phyloP scores from a whole-genome alignment of 208 protist species.

The Porcisia deanei region DNA sequence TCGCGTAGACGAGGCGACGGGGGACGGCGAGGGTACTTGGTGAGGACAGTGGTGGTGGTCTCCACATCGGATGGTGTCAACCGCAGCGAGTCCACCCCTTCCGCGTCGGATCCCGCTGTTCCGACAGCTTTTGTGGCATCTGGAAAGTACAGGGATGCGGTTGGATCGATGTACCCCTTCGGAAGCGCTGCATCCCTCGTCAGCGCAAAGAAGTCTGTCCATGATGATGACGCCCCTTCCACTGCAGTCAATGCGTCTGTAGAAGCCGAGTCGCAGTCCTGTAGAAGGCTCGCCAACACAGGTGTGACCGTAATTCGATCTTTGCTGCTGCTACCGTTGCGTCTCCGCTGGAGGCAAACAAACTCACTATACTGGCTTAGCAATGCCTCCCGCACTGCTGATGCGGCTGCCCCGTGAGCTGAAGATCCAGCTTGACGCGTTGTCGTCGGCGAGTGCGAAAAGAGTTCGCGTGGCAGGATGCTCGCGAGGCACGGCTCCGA shows the following conservation, averaged over 20 bases:
- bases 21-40: constrained; percentile 47
- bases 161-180: constrained; percentile 20
- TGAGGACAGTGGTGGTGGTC: not conserved
- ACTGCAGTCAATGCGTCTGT: not conserved
- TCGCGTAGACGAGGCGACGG: constrained; percentile 30
- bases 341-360: constrained; percentile 12
- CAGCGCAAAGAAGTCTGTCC: constrained; percentile 44
- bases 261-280: no score
- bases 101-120: constrained; percentile 3
- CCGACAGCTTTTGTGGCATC: constrained; percentile 1
- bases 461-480: constrained; percentile 14
- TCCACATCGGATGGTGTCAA: not conserved
- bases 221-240: constrained; percentile 11
- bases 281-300: constrained; percentile 2
- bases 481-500: not conserved
- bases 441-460: constrained; percentile 5
- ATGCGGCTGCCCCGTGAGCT: not conserved
- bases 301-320: not conserved
- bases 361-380: constrained; percentile 29
- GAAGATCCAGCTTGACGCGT: not conserved
- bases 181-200: constrained; percentile 35
- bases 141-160: constrained; percentile 26
- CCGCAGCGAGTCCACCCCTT: constrained; percentile 3
- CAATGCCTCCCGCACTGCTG: constrained; percentile 22
- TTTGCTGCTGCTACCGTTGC: not conserved